A percentile compares a stretch with the other conserved stretches of the same genome.
These are phyloP conservation scores for Lasiosphaeriaceae sp. DNA, from an alignment of 495 filamentous ascomycete genomes.

Conservation along the genomic window DNA sequence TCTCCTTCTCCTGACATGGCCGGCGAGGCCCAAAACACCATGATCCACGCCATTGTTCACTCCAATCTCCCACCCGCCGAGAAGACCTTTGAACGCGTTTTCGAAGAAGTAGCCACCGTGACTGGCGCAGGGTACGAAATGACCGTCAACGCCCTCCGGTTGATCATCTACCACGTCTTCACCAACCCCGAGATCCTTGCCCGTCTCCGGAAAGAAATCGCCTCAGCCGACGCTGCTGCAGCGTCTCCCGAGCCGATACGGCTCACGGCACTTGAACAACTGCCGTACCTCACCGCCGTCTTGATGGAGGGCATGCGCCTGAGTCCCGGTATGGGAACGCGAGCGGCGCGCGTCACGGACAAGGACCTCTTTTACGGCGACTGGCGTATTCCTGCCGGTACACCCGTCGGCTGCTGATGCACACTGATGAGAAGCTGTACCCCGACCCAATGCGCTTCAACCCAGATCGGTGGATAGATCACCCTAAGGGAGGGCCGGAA, in stretches of 20 bases:
- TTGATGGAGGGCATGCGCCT: constrained; percentile 36
- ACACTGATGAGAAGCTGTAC: constrained; percentile 23
- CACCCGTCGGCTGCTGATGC: constrained; percentile 29
- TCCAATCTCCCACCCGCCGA: constrained; percentile 23
- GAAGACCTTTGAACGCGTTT: constrained; percentile 23
- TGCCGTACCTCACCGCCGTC: constrained; percentile 34
- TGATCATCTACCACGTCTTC: constrained; percentile 24
- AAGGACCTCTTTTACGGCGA: constrained; percentile 34
- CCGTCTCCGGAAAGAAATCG: constrained; percentile 20
- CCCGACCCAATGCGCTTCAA: constrained; percentile 14
- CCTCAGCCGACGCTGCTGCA: background rate
- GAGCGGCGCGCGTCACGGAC: constrained; percentile 34
- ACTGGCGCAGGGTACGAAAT: constrained; percentile 27
- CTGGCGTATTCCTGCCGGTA: constrained; percentile 46
- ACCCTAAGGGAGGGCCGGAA: no score
- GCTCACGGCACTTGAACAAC: constrained; percentile 24
- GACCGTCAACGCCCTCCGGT: constrained; percentile 19
- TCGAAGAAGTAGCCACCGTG: constrained; percentile 19
- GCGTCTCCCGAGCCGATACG: background rate
- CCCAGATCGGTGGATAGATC: constrained; percentile 21
- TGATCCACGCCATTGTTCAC: constrained; percentile 24
- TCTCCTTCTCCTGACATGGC: constrained; percentile 2
- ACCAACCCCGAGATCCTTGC: constrained; percentile 15
- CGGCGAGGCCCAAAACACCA: constrained; percentile 15
- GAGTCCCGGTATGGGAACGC: constrained; percentile 30